These are phyloP conservation scores for Penicillium salamii DNA, from an alignment of 495 filamentous ascomycete genomes.

Conservation along the genomic window DNA sequence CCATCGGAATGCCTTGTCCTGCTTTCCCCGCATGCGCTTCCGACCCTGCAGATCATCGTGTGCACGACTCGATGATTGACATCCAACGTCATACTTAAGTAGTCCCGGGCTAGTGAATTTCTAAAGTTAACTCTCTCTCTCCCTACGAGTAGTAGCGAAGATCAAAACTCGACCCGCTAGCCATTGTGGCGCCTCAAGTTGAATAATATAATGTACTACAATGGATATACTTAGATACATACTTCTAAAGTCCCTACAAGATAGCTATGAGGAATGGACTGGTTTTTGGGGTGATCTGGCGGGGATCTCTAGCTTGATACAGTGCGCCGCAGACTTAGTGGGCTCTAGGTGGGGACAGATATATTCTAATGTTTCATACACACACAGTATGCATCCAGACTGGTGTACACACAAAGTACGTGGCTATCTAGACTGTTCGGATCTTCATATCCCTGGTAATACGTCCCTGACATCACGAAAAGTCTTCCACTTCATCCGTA, in stretches of 20 bases:
- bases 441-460: background rate
- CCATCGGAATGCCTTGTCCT: background rate
- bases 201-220: constrained; percentile 3
- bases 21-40: constrained; percentile 2
- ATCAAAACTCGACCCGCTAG: no score
- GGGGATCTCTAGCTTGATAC: background rate
- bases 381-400: no score
- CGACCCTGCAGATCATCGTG: constrained; percentile 7
- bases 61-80: background rate
- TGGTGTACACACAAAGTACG: no score
- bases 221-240: no score
- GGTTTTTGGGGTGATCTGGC: constrained; percentile 6
- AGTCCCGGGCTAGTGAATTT: background rate
- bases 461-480: constrained; percentile 34
- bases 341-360: background rate
- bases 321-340: background rate
- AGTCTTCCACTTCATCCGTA: constrained; percentile 42
- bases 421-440: background rate
- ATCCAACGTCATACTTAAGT: constrained; percentile 3
- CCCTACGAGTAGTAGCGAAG: no score
- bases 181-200: constrained; percentile 1
- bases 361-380: background rate
- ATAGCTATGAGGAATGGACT: constrained; percentile 3
- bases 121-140: no score
- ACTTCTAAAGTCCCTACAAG: no score